These are phyloP conservation scores for Pleurotus platypus DNA, from an alignment of 768 basidiomycete species.

Conservation along the genomic window DNA sequence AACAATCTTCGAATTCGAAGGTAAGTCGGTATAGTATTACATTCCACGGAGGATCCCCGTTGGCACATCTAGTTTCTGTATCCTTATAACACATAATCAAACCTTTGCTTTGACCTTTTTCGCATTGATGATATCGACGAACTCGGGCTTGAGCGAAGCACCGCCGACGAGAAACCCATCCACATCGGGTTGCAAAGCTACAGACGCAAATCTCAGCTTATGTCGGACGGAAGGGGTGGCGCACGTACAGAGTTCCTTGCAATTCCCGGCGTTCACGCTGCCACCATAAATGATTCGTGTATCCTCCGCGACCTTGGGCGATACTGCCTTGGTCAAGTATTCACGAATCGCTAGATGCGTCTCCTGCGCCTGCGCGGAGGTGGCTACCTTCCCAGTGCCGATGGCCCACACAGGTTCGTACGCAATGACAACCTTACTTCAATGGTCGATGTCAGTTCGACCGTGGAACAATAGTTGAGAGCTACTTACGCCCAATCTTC, in stretches of 20 bases:
- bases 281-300: constrained; percentile 96
- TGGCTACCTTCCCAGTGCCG: constrained; percentile 95
- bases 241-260: constrained; percentile 78
- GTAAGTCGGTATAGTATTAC: too few relatives aligned
- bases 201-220: not conserved
- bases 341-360: constrained; percentile 80
- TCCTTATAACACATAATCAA: not conserved
- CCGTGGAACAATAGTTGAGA: not conserved
- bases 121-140: constrained; percentile 85
- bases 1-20: too few relatives aligned
- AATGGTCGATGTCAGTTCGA: not conserved
- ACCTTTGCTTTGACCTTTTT: constrained; percentile 25
- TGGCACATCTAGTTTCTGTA: too few relatives aligned
- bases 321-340: constrained; percentile 66
- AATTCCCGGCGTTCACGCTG: constrained; percentile 87
- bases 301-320: constrained; percentile 60
- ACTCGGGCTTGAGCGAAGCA: constrained; percentile 97
- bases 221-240: not conserved
- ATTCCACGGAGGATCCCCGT: too few relatives aligned
- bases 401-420: constrained; percentile 99
- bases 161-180: constrained; percentile 99
- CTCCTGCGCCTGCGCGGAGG: constrained; percentile 88
- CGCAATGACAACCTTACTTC: constrained; percentile 87
- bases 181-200: constrained; percentile 77
- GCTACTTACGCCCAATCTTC: constrained; percentile 74